Base-by-base conservation (phyloP, 75 land plant species). In the Pinus albicaulis region DNA sequence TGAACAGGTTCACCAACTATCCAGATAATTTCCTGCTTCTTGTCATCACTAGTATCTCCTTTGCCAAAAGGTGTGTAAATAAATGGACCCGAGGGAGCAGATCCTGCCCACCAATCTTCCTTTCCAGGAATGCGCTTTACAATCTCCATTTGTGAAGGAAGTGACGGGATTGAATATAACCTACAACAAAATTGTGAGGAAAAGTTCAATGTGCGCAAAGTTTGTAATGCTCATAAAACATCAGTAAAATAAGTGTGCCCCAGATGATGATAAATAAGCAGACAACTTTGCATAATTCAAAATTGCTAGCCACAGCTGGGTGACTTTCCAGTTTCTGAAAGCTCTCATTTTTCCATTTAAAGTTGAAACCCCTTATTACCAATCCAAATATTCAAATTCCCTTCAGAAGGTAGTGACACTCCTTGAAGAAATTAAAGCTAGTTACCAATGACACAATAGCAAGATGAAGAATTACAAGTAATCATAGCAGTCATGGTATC, bases 101-200 rank as follows among this genome's bases (percentile, higher is more conserved):
- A 80, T 71, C 92, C 98, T 61, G 85, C 83, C 98, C 98, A 95
- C 98, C 98, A 95, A 16, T 92, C 98, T 71, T 90, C 87, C 68
- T 89, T 92, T 12, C 23, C 82, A 56, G 89, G 85, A 65, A 84
- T 86, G 6, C 93, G 74, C 69, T 89, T 95, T 53, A 95, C 85
- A 41, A 95, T 89, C 28, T 28, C 28, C 28, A 28, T 28, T 28
- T 28, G 28, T 28, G 28, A 28, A 28, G 28, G 28, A 28, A 28
- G 28, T 28, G 28, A 28, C 1, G 28, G 28, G 28, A 28, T 28
- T 28, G 28, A 91, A 95, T 62, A 83, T 82, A 28, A 28, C 28
- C 97, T 94, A 82, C 56, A 82, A 69, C 15, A 53, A 53, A 59
- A 55, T 57, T 13, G 55, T 23, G 11, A 61, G 10, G 15, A 38